Percentiles rank a stretch among this genome's conserved stretches.
Evolutionary conservation across 2,329 filamentous ascomycete genomes (phyloP).

Genomic region (Aquanectria penicillioides): DNA sequence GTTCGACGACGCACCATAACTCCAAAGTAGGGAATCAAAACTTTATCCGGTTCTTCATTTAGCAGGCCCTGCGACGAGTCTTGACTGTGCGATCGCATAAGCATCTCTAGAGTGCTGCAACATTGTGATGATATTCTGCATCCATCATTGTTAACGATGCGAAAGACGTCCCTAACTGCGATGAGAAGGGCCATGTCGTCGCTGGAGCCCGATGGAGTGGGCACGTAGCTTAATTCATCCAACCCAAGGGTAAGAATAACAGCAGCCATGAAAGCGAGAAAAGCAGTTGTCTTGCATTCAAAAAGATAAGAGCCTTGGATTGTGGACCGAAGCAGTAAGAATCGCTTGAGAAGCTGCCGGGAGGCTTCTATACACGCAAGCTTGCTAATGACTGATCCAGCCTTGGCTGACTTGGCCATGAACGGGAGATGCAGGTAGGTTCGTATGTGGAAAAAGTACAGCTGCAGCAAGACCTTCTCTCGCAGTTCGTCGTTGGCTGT

Average conservation of each 20-base stretch:
- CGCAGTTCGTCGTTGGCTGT: not conserved
- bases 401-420: not conserved
- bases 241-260: conserved; percentile 8
- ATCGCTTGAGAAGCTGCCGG: conserved; percentile 1
- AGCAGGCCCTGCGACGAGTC: too few relatives aligned
- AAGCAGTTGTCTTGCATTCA: conserved; percentile 15
- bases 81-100: not conserved
- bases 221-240: not conserved
- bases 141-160: not conserved
- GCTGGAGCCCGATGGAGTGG: not conserved
- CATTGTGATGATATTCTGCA: conserved; percentile 13
- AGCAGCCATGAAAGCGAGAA: conserved; percentile 11
- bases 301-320: not conserved
- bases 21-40: conserved; percentile 15
- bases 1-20: not conserved
- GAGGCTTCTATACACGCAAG: conserved; percentile 8
- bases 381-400: conserved; percentile 1
- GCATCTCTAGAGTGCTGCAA: not conserved
- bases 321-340: not conserved
- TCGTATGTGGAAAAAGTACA: conserved; percentile 11
- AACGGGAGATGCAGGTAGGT: conserved; percentile 10
- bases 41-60: not conserved
- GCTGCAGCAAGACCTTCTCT: conserved; percentile 1
- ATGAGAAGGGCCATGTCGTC: not conserved
- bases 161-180: not conserved